Evolutionary conservation across 2,329 filamentous ascomycete genomes (phyloP).

Genomic region (Diaporthe vaccinii): DNA sequence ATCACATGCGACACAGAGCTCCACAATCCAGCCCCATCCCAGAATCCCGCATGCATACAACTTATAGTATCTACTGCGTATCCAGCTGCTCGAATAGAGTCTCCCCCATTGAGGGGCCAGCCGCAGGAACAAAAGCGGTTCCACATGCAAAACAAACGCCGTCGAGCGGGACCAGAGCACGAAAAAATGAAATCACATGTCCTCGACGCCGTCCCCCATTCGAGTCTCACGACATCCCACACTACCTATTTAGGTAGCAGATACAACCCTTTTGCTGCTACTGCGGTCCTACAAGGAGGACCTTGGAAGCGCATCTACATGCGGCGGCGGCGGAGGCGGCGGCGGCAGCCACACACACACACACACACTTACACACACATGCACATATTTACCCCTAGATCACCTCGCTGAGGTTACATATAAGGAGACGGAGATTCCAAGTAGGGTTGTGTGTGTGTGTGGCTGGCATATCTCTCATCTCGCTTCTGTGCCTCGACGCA

Average conservation of each 20-base stretch:
- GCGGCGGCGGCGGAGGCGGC: background rate
- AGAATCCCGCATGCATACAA: background rate
- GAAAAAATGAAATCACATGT: background rate
- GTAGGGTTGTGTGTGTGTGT: background rate
- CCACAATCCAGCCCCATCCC: background rate
- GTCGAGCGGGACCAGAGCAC: background rate
- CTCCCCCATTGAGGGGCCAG: background rate
- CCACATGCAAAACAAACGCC: background rate
- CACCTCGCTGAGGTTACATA: constrained; percentile 1
- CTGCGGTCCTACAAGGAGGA: constrained; percentile 7
- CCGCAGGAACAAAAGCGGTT: background rate
- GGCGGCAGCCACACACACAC: background rate
- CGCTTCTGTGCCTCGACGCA: background rate
- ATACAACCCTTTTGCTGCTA: background rate
- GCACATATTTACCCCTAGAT: constrained; percentile 23
- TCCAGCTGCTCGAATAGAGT: background rate
- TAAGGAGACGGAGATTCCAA: constrained; percentile 4
- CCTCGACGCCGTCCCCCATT: background rate
- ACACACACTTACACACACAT: background rate
- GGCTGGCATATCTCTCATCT: background rate
- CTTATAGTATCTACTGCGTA: background rate
- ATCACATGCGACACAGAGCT: background rate
- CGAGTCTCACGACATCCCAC: background rate
- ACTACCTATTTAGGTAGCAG: constrained; percentile 1
- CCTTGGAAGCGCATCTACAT: background rate